Conservation (phyloP, 371 early-diverging fungal genomes). For the Catenaria anguillulae region DNA sequence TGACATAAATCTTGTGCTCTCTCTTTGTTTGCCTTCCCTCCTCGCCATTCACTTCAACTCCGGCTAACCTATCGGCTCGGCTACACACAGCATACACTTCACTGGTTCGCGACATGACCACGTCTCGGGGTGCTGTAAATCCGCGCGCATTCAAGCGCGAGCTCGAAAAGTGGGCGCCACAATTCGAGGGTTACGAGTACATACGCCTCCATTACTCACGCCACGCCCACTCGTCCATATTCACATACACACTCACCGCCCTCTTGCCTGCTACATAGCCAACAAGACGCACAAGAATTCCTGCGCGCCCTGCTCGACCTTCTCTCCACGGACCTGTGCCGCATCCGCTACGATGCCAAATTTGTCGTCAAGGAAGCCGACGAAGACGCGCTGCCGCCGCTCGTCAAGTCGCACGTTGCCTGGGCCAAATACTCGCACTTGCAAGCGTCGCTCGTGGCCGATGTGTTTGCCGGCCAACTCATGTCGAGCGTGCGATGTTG, state of each 20-base stretch:
- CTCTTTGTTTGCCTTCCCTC: too few relatives aligned
- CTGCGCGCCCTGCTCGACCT: constrained; percentile 30
- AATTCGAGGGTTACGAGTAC: constrained; percentile 22
- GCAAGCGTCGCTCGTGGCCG: constrained; percentile 11
- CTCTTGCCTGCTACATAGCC: constrained; percentile 6
- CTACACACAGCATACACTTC: background rate
- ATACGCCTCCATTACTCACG: background rate
- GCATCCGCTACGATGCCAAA: constrained; percentile 14
- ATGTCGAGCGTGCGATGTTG: constrained; percentile 28
- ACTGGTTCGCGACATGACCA: background rate
- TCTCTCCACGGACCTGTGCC: constrained; percentile 37
- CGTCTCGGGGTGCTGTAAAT: background rate
- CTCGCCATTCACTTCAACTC: too few relatives aligned
- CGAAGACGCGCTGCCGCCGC: background rate
- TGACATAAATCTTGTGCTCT: too few relatives aligned
- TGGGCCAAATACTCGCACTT: background rate
- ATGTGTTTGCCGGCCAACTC: constrained; percentile 34
- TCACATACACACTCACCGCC: background rate
- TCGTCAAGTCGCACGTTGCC: background rate
- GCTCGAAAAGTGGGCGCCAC: constrained; percentile 20
- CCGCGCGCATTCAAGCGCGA: constrained; percentile 20
- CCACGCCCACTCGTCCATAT: constrained; percentile 2
- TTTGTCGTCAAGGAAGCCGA: constrained; percentile 10
- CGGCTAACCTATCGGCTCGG: too few relatives aligned
- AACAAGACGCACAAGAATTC: constrained; percentile 35